Percentiles rank a stretch among this genome's conserved stretches.
These are phyloP conservation scores for Pseudozyma sp. DNA, from an alignment of 1,284 basidiomycete genomes.

Conservation along the genomic window DNA sequence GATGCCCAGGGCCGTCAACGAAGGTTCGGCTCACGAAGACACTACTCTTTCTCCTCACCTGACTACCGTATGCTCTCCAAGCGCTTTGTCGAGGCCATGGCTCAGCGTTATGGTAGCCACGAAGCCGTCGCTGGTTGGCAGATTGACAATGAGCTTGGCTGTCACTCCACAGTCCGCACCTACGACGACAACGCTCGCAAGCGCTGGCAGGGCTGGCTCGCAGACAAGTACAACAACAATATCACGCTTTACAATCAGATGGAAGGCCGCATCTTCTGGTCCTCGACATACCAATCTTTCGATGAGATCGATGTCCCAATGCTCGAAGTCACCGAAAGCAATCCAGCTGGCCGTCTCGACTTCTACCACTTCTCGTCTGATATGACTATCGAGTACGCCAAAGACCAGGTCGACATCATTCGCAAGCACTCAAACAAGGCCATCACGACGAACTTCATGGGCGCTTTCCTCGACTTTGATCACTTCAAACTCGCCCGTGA, in stretches of 20 bases:
- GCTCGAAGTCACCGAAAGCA: slow-evolving; percentile 50
- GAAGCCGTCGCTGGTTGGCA: slow-evolving; percentile 43
- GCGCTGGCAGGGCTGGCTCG: slow-evolving; percentile 48
- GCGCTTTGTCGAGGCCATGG: slow-evolving; percentile 43
- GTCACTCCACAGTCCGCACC: slow-evolving; percentile 39
- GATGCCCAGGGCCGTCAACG: slow-evolving; percentile 37
- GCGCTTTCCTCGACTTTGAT: slow-evolving; percentile 47
- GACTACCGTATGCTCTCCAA: slow-evolving; percentile 48
- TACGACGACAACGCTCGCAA: slow-evolving; percentile 42
- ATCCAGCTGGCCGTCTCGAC: slow-evolving; percentile 50
- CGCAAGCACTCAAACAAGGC: slow-evolving; percentile 42
- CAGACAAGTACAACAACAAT: slow-evolving; percentile 48
- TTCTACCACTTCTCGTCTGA: slow-evolving; percentile 49
- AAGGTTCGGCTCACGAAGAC: slow-evolving; percentile 42
- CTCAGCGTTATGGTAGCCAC: slow-evolving; percentile 45
- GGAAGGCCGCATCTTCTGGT: slow-evolving; percentile 55
- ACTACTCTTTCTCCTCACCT: slow-evolving; percentile 43
- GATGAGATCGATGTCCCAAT: slow-evolving; percentile 43
- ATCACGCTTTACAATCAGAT: slow-evolving; percentile 44
- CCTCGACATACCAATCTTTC: slow-evolving; percentile 42
- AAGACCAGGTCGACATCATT: slow-evolving; percentile 42
- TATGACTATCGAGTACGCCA: slow-evolving; percentile 48
- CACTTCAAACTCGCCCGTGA: slow-evolving; percentile 44
- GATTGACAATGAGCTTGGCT: slow-evolving; percentile 53
- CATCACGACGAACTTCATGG: slow-evolving; percentile 57